phyloP scores from a whole-genome alignment of 495 filamentous ascomycete species.

The Talaromyces nanjingensis region DNA sequence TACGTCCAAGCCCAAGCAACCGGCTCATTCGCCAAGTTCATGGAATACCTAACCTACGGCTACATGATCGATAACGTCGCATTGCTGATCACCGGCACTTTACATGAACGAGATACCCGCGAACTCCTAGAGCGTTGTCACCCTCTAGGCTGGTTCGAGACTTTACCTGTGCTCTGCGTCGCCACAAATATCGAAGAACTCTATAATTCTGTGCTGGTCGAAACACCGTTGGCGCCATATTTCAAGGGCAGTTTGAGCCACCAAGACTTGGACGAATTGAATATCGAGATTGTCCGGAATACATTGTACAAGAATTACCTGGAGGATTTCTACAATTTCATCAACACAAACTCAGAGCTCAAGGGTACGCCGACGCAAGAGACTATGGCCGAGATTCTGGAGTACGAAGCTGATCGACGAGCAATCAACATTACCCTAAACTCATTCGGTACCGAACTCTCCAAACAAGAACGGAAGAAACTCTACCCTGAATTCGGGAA shows the following conservation, averaged over 20 bases:
- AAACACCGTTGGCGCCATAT: constrained; percentile 91
- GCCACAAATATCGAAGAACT: constrained; percentile 97
- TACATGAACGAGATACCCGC: constrained; percentile 94
- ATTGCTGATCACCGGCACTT: constrained; percentile 93
- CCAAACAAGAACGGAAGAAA: constrained; percentile 89
- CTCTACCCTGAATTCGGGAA: constrained; percentile 87
- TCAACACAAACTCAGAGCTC: constrained; percentile 79
- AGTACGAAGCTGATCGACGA: constrained; percentile 92
- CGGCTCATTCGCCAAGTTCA: constrained; percentile 84
- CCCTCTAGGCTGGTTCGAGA: constrained; percentile 97
- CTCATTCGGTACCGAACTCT: constrained; percentile 95
- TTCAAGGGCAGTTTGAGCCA: constrained; percentile 94
- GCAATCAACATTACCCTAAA: constrained; percentile 99
- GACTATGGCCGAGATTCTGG: constrained; percentile 88
- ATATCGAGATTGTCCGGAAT: constrained; percentile 98
- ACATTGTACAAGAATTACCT: constrained; percentile 99
- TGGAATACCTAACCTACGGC: constrained; percentile 95
- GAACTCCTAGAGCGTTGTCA: constrained; percentile 95
- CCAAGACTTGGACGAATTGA: constrained; percentile 95
- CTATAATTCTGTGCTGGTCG: constrained; percentile 94
- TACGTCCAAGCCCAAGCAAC: constrained; percentile 90
- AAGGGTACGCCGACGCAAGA: constrained; percentile 83
- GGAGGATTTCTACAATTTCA: constrained; percentile 91
- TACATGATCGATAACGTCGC: constrained; percentile 99
- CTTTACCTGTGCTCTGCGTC: constrained; percentile 94